Evolutionary conservation across 2,329 filamentous ascomycete genomes (phyloP).

Genomic region (Fusarium coicis): DNA sequence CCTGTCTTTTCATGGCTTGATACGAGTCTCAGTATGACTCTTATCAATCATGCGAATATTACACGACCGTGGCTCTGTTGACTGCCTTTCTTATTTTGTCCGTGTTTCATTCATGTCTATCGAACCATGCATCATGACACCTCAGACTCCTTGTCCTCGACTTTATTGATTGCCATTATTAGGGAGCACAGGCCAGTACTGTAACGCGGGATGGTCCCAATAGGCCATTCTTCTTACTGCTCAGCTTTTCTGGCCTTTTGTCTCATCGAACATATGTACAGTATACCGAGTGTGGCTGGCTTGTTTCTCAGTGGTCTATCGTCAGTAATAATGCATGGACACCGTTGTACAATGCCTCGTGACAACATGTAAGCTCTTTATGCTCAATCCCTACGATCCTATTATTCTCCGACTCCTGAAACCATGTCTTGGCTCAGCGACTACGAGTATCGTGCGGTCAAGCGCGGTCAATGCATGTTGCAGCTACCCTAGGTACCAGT

Average conservation of each 20-base stretch:
- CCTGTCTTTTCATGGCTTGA: slow-evolving; percentile 15
- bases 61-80: slow-evolving; percentile 19
- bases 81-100: slow-evolving; percentile 17
- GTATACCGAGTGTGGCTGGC: neutral
- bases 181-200: slow-evolving; percentile 21
- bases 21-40: slow-evolving; percentile 16
- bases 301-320: slow-evolving; percentile 11
- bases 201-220: slow-evolving; percentile 37
- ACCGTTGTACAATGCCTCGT: slow-evolving; percentile 8
- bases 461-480: neutral
- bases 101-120: slow-evolving; percentile 13
- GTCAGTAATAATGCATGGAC: slow-evolving; percentile 29
- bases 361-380: slow-evolving; percentile 29
- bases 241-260: slow-evolving; percentile 13
- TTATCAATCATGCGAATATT: slow-evolving; percentile 17
- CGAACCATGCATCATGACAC: slow-evolving; percentile 27
- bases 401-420: slow-evolving; percentile 28
- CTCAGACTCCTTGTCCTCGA: slow-evolving; percentile 6
- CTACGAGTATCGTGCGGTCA: neutral
- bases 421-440: slow-evolving; percentile 26
- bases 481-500: neutral
- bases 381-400: slow-evolving; percentile 18
- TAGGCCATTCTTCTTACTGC: slow-evolving; percentile 24
- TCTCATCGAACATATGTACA: slow-evolving; percentile 13
- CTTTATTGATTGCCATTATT: slow-evolving; percentile 21